Base-by-base conservation (phyloP, 2,329 filamentous ascomycete genomes). In the Hortaea sp. region DNA sequence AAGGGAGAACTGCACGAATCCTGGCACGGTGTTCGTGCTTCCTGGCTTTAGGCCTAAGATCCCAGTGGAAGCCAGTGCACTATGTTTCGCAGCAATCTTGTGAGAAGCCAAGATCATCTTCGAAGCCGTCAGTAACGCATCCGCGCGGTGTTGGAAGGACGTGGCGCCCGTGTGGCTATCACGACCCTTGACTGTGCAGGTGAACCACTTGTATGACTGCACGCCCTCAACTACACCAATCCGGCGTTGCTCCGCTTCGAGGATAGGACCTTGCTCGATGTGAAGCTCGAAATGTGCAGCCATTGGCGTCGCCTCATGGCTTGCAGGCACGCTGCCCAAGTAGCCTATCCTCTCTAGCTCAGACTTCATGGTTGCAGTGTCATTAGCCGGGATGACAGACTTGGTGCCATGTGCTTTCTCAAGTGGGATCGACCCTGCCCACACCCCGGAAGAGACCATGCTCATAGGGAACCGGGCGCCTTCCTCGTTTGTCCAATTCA, bases 401-500 rank as follows among this genome's bases (percentile, higher is more conserved):
- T 71, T 71, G 5, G 85, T 69, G 34, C 67, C 70, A 63, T 81
- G 79, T 9, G 82, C 84, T 42, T 67, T 70, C 10, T 81, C 73
- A 3, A 85, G 65, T 0, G 81, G 66, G 6, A 86, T 81, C 0
- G n/a, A 48, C n/a, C 73, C 83, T 0, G 84, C 78, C 85, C 85
- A 90, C 10, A 89, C 85, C 1, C 83, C 85, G 0, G 84, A 88
- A 0, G 81, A 72, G 28, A 84, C 69, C 79, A 87, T 88, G 29
- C 79, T 84, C 45, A 81, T 79, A 0, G 85, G 84, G 52, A 90
- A 90, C 0, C 85, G 76, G 1, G 85, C 85, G 2, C 85, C 85
- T 67, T 92, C 87, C 67, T 92, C 86, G 58, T 86, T 86, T 2
- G 83, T 88, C 83, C 82, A 87, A 58, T 88, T 87, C 2, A 89